Percentiles rank a stretch among this genome's conserved stretches.
phyloP scores from a whole-genome alignment of 177 flowering plant genomes.

The Tripterygium wilfordii region DNA sequence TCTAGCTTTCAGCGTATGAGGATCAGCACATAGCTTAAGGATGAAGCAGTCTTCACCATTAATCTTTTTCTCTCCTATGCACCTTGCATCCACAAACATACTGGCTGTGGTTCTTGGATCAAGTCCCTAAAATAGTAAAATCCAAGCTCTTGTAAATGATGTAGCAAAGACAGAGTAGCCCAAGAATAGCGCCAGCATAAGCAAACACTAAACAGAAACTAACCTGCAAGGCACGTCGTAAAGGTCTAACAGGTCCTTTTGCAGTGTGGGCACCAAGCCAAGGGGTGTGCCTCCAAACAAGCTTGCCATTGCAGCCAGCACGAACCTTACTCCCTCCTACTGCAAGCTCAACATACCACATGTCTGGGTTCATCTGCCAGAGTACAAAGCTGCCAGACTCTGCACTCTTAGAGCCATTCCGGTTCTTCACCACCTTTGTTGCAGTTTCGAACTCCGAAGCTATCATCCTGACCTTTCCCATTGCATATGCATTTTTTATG shows the following conservation, averaged over 20 bases:
- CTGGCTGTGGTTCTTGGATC: slow-evolving; percentile 62
- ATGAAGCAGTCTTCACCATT: slow-evolving; percentile 63
- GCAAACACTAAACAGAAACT: background rate
- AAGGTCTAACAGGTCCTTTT: slow-evolving; percentile 57
- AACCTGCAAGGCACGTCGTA: slow-evolving; percentile 66
- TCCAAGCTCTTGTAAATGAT: too few species aligned
- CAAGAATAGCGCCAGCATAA: background rate
- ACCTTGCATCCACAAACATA: slow-evolving; percentile 48
- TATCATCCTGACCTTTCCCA: slow-evolving; percentile 54
- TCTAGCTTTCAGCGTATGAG: slow-evolving; percentile 42
- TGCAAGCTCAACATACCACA: slow-evolving; percentile 70
- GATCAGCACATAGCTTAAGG: slow-evolving; percentile 50
- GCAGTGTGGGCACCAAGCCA: slow-evolving; percentile 68
- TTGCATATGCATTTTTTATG: slow-evolving; percentile 47
- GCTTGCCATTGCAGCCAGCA: slow-evolving; percentile 61
- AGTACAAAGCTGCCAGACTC: slow-evolving; percentile 62
- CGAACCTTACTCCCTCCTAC: slow-evolving; percentile 60
- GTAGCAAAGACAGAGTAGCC: background rate
- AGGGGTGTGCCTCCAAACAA: slow-evolving; percentile 68
- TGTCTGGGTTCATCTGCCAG: slow-evolving; percentile 70
- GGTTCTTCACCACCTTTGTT: slow-evolving; percentile 34
- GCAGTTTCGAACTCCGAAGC: slow-evolving; percentile 55
- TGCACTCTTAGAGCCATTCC: slow-evolving; percentile 26
- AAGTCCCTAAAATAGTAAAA: slow-evolving; percentile 44
- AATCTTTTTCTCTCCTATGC: slow-evolving; percentile 54